Evolutionary conservation across 2,329 filamentous ascomycete species (phyloP).

Genomic region (Pseudogymnoascus sp.): DNA sequence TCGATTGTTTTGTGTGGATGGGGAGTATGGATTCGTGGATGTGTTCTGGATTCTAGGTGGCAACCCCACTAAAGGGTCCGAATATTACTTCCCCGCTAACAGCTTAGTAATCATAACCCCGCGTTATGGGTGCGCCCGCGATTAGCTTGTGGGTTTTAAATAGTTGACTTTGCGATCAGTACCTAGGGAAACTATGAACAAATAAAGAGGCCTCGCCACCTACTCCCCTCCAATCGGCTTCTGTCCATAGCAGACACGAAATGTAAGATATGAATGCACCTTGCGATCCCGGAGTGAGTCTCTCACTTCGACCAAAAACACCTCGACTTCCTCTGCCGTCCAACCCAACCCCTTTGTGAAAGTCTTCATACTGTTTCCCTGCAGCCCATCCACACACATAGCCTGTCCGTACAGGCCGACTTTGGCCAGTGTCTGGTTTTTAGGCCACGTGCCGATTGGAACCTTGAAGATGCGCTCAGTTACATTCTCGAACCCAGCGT

Average conservation of each 20-base stretch:
- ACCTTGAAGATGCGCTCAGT: constrained; percentile 34
- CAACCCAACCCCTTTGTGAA: background rate
- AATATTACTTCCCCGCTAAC: background rate
- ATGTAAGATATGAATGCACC: constrained; percentile 6
- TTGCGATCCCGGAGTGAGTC: constrained; percentile 3
- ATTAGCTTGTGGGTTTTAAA: background rate
- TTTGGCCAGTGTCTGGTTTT: constrained; percentile 36
- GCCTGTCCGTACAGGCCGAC: constrained; percentile 25
- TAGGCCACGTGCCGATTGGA: constrained; percentile 40
- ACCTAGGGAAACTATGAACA: background rate
- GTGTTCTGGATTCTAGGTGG: background rate
- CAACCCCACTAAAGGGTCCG: constrained; percentile 2
- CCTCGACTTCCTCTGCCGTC: background rate
- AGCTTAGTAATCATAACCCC: constrained; percentile 5
- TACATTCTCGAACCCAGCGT: constrained; percentile 13
- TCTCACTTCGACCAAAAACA: background rate
- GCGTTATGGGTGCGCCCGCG: background rate
- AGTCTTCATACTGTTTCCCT: background rate
- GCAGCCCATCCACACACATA: background rate
- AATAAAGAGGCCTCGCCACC: background rate
- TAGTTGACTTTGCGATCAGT: background rate
- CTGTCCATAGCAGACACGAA: constrained; percentile 2
- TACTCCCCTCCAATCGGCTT: background rate
- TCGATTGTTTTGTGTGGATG: background rate
- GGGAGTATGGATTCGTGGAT: background rate